Evolutionary conservation across 2,329 filamentous ascomycete genomes (phyloP).

Genomic region (Beauveria varroae): DNA sequence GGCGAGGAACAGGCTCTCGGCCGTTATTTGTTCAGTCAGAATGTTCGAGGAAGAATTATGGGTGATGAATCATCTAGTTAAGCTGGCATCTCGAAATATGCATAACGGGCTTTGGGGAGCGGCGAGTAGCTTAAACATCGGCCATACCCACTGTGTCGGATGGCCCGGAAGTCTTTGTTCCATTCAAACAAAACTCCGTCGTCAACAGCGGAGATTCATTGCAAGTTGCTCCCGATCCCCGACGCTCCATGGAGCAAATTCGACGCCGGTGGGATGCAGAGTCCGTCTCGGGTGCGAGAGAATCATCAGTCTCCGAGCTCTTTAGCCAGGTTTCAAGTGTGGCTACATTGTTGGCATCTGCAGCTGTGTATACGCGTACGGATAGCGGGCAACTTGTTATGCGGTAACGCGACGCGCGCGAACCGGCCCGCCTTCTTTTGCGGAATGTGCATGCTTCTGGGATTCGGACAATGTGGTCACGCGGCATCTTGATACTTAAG

Average conservation of each 20-base stretch:
- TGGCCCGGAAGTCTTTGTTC: neutral
- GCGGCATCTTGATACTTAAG: neutral
- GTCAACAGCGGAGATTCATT: neutral
- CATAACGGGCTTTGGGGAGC: neutral
- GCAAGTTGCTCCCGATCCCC: neutral
- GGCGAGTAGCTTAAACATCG: neutral
- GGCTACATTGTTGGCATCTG: neutral
- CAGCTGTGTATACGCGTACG: neutral
- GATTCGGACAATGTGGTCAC: neutral
- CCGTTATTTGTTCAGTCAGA: no score
- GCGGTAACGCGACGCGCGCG: no score
- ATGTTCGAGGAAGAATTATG: no score
- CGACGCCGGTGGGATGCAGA: neutral
- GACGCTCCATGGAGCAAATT: neutral
- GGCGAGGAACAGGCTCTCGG: no score
- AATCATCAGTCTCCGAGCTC: neutral
- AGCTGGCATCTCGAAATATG: neutral
- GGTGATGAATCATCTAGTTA: no score
- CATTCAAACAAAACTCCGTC: neutral
- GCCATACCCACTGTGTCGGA: neutral
- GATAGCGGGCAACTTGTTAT: neutral
- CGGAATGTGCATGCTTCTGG: neutral
- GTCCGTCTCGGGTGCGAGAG: neutral
- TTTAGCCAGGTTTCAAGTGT: neutral
- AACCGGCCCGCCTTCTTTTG: no score